A percentile compares a stretch with the other conserved stretches of the same genome.
Evolutionary conservation across 139 green algal species (phyloP).

Genomic region (Chloropicon primus): DNA sequence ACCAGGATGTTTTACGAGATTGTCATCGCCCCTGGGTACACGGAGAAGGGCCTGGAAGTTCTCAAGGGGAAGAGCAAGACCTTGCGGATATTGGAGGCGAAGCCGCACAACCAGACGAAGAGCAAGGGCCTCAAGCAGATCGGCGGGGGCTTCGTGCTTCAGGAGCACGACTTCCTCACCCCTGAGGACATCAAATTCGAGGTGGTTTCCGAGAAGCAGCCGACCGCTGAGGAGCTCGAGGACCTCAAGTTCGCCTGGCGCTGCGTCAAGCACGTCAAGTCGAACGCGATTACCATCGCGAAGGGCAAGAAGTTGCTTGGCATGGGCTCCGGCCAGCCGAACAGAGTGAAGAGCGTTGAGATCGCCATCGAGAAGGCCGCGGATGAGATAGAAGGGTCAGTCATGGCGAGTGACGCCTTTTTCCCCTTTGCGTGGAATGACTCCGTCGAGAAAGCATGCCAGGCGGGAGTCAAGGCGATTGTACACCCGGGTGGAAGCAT

Average conservation of each 20-base stretch:
- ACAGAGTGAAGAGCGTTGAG: conserved; percentile 83
- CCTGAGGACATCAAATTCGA: conserved; percentile 69
- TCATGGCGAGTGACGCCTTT: conserved; percentile 91
- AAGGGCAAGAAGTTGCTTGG: conserved; percentile 82
- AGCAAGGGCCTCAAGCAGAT: conserved; percentile 56
- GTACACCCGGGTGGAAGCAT: conserved; percentile 89
- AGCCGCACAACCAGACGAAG: conserved; percentile 43
- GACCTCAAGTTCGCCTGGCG: conserved; percentile 95
- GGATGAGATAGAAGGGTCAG: conserved; percentile 67
- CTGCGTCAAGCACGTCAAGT: conserved; percentile 98
- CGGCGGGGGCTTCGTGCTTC: conserved; percentile 66
- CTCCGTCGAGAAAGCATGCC: conserved; percentile 88
- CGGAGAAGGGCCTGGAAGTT: conserved; percentile 71
- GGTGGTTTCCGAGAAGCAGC: conserved; percentile 64
- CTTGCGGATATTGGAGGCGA: conserved; percentile 91
- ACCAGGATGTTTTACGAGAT: conserved; percentile 99
- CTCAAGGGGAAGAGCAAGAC: conserved; percentile 97
- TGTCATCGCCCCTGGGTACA: conserved; percentile 92
- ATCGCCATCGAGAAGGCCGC: conserved; percentile 94
- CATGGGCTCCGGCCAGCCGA: conserved; percentile 97
- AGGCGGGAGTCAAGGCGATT: conserved; percentile 86
- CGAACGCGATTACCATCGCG: conserved; percentile 95
- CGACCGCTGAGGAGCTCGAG: conserved; percentile 70
- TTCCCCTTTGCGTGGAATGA: conserved; percentile 97
- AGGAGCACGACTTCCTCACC: conserved; percentile 67